Evolutionary conservation across 441 rosid genomes (phyloP).

Genomic region (Pelargonium australe): DNA sequence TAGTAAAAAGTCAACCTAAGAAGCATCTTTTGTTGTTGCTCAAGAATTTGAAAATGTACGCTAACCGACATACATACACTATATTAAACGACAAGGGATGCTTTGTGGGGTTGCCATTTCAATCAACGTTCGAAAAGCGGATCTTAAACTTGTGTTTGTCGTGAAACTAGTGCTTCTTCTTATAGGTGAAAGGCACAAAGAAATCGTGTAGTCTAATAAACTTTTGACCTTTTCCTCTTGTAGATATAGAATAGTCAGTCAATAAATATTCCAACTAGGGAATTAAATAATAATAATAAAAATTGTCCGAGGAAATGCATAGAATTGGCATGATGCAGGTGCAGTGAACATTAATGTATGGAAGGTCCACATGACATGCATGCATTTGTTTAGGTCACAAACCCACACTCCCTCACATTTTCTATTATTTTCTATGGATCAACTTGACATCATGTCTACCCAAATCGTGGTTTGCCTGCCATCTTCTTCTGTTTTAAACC

Average conservation of each 20-base stretch:
- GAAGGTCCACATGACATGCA: constrained; percentile 10
- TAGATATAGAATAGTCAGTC: neutral
- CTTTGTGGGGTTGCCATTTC: neutral
- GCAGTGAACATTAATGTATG: neutral
- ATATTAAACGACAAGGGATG: too few relatives aligned
- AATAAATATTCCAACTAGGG: neutral
- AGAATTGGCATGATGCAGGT: neutral
- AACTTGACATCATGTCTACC: neutral
- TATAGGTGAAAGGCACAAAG: too few relatives aligned
- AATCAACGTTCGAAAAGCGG: neutral
- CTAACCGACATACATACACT: too few relatives aligned
- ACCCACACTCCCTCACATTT: neutral
- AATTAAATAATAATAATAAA: too few relatives aligned
- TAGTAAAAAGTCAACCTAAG: too few relatives aligned
- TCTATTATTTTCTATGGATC: neutral
- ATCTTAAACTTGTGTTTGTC: neutral
- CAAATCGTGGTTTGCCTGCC: neutral
- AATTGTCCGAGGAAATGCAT: neutral
- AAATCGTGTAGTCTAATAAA: neutral
- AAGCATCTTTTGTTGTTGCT: too few relatives aligned
- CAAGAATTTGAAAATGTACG: too few relatives aligned
- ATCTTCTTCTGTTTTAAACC: neutral
- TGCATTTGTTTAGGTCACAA: neutral
- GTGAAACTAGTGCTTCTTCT: neutral
- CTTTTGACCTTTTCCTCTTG: neutral